Base-by-base conservation (phyloP, 176 grass and related monocot species). In the Aegilops umbellulata region DNA sequence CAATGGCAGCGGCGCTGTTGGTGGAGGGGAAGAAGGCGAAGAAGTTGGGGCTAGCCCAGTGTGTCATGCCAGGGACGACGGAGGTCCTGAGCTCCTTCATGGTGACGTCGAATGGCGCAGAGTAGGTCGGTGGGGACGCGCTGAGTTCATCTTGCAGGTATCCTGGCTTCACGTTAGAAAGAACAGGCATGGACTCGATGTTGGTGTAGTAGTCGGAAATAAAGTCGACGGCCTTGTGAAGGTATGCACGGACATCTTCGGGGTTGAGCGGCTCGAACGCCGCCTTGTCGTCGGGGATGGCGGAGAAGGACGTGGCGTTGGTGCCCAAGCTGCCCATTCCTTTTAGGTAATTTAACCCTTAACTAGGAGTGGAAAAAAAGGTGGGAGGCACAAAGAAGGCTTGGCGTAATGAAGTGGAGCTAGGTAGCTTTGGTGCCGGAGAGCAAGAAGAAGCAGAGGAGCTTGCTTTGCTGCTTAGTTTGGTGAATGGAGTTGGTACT, bases 81-180 rank as follows among this genome's bases (percentile, higher is more conserved):
- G 70, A 46, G 23, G 70, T 74, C 70, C 70, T 74, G 39, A 74
- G 70, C 38, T 74, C 70, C n/a, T 74, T 46, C 70, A 74, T 74
- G 6, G 39, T 46, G 70, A 74, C 39, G 7, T 74, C 70, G 13
- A 74, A 74, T 7, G 70, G 70, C 8, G 70, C n/a, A 12, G 70
- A 74, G 39, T 74, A 46, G 13, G n/a, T 74, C 0, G 70, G 70
- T 13, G 70, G 70, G 70, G 70, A 74, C 13, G 70, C 70, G 6
- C 12, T 16, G 39, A 74, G 70, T n/a, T 74, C 39, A n/a, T 26
- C 39, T 41, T 74, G 70, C 23, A 74, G 39, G 70, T 74, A 74
- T 1, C 70, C 70, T 1, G 70, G 70, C 23, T 46, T 74, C n/a
- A 74, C 70, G 7, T 46, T 46, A 38, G 70, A 39, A 6, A 74